Conservation (phyloP, 2,329 filamentous ascomycete genomes). For the Didymella sp. region DNA sequence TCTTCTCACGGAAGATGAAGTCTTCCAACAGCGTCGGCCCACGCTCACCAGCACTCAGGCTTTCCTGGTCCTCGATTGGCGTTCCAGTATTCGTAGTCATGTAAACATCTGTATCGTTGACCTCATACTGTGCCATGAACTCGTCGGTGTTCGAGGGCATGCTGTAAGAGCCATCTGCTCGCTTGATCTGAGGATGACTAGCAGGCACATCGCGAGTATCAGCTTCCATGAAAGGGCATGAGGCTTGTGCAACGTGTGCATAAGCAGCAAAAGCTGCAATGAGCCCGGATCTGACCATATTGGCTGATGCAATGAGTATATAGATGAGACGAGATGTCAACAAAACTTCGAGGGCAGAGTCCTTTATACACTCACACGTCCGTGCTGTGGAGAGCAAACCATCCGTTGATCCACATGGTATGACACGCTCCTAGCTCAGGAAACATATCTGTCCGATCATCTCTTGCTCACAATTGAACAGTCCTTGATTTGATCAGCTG, state of each 20-base stretch:
- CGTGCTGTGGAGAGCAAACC: conserved; percentile 4
- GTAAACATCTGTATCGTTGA: conserved; percentile 47
- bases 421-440: conserved; percentile 3
- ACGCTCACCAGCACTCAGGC: conserved; percentile 69
- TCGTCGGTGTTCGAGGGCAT: conserved; percentile 37
- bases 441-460: conserved; percentile 1
- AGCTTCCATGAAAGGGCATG: conserved; percentile 49
- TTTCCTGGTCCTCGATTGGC: conserved; percentile 71
- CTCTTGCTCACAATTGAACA: conserved; percentile 10
- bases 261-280: conserved; percentile 38
- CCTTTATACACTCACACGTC: conserved; percentile 23
- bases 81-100: conserved; percentile 71
- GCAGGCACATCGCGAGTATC: conserved; percentile 39
- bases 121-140: conserved; percentile 47
- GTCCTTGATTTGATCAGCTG: conserved; percentile 15
- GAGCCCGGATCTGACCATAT: conserved; percentile 35
- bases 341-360: conserved; percentile 3
- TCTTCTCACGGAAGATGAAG: conserved; percentile 74
- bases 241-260: conserved; percentile 31
- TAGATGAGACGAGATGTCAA: neutral
- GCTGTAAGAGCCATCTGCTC: conserved; percentile 27
- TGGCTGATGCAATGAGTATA: conserved; percentile 13
- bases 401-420: conserved; percentile 4
- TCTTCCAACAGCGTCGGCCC: conserved; percentile 75
- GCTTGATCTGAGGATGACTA: conserved; percentile 39